Evolutionary conservation across 345 rosid species (phyloP).

Genomic region (Brassica juncea): DNA sequence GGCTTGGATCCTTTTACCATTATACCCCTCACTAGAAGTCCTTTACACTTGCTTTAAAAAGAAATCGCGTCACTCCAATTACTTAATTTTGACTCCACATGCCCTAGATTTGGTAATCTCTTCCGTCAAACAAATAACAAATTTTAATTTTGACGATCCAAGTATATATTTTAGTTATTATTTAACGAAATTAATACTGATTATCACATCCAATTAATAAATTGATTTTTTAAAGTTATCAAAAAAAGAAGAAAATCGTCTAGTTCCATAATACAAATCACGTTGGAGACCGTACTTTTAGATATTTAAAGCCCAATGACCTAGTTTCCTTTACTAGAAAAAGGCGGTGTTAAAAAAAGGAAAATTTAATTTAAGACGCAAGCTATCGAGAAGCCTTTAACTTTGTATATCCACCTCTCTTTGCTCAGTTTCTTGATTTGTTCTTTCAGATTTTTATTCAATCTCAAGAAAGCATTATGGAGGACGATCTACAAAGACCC

Average conservation of each 20-base stretch:
- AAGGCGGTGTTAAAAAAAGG: no score
- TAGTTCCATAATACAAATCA: no score
- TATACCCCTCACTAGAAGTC: background rate
- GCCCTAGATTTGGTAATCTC: background rate
- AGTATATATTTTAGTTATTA: no score
- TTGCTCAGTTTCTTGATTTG: background rate
- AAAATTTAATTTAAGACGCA: background rate
- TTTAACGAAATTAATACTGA: no score
- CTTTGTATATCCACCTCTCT: background rate
- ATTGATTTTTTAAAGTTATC: no score
- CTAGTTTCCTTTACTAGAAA: no score
- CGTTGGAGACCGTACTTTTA: no score
- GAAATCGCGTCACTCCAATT: background rate
- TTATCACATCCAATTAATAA: no score
- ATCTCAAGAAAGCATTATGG: background rate
- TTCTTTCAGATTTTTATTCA: background rate
- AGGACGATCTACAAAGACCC: background rate
- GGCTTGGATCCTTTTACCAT: background rate
- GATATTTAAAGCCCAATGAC: no score
- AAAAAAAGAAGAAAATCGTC: no score
- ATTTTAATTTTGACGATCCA: no score
- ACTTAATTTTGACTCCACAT: background rate
- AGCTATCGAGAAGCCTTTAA: background rate
- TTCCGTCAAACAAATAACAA: no score
- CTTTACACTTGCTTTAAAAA: background rate